phyloP scores from a whole-genome alignment of 1,284 basidiomycete species.

The Vanrija sp. region DNA sequence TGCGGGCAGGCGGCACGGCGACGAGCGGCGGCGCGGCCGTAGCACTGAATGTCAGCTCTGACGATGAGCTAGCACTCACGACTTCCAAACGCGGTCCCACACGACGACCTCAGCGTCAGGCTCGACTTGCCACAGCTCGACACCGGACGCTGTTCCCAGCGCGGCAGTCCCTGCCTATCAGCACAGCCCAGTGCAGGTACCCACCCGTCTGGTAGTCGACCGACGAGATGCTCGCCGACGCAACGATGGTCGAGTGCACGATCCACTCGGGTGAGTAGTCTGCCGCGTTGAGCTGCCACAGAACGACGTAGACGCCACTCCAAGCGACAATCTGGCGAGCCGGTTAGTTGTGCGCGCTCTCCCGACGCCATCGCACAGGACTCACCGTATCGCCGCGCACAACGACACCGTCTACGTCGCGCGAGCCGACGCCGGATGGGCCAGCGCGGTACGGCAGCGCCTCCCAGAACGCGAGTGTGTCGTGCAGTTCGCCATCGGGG shows the following conservation, averaged over 20 bases:
- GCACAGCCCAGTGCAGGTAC: background rate
- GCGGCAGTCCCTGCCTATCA: slow-evolving; percentile 24
- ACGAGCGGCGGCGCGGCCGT: slow-evolving; percentile 3
- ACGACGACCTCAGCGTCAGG: slow-evolving; percentile 33
- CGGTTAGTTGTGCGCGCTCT: background rate
- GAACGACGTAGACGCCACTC: slow-evolving; percentile 35
- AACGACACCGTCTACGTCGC: slow-evolving; percentile 31
- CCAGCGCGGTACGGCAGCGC: slow-evolving; percentile 38
- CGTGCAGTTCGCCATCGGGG: slow-evolving; percentile 27
- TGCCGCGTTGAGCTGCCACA: slow-evolving; percentile 28
- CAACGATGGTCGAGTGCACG: slow-evolving; percentile 35
- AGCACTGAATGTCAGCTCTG: background rate
- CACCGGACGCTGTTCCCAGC: slow-evolving; percentile 29
- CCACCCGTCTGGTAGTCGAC: slow-evolving; percentile 33
- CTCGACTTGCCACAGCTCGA: slow-evolving; percentile 39
- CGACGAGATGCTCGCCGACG: slow-evolving; percentile 24
- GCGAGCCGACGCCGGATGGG: slow-evolving; percentile 13
- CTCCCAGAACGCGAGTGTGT: slow-evolving; percentile 40
- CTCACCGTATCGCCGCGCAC: slow-evolving; percentile 26
- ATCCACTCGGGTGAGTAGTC: slow-evolving; percentile 17
- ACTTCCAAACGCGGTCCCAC: slow-evolving; percentile 41
- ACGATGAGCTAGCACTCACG: slow-evolving; percentile 9
- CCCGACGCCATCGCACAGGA: background rate
- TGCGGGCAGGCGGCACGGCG: slow-evolving; percentile 14
- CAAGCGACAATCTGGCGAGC: slow-evolving; percentile 38